These are phyloP conservation scores for Quercus mongolica DNA, from an alignment of 306 rosid species.

Conservation along the genomic window DNA sequence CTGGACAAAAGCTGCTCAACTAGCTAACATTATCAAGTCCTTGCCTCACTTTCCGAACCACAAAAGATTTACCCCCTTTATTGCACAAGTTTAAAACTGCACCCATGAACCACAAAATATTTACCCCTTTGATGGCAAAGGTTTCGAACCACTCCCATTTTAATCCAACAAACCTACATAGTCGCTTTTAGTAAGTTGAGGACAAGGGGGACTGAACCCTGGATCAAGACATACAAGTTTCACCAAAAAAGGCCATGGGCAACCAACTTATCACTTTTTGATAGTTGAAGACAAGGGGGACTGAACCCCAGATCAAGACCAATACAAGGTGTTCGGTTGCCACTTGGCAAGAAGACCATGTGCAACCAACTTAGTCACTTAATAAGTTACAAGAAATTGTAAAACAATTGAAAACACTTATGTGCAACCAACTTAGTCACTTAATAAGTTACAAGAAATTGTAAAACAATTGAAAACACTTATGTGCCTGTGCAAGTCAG, in stretches of 20 bases:
- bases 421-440: background rate
- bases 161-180: background rate
- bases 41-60: background rate
- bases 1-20: background rate
- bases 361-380: background rate
- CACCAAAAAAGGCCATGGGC: background rate
- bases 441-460: background rate
- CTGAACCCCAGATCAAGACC: background rate
- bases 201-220: background rate
- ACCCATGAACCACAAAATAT: background rate
- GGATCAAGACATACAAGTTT: no score
- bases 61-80: background rate
- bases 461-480: background rate
- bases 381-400: background rate
- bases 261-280: background rate
- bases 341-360: background rate
- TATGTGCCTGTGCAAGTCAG: background rate
- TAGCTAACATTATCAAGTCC: background rate
- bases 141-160: background rate
- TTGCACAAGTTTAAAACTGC: background rate
- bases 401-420: no score
- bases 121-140: background rate
- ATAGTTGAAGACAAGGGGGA: background rate
- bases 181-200: background rate
- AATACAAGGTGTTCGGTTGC: no score